Evolutionary conservation across 1,284 basidiomycete species (phyloP).

Genomic region (Prillingera fragicola): DNA sequence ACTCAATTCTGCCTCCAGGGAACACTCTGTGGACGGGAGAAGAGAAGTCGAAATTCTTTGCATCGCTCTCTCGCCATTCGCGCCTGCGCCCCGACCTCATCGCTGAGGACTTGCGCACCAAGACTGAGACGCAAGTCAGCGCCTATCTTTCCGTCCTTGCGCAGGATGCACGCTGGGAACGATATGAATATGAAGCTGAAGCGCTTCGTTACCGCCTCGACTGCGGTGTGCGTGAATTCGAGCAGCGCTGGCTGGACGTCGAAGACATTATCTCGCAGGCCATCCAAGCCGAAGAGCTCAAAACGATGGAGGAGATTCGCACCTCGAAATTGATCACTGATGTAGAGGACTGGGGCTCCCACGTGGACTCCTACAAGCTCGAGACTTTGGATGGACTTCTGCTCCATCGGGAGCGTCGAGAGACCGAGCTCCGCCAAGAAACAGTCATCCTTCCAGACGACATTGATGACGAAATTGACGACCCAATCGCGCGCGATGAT

Average conservation of each 20-base stretch:
- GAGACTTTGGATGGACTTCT: not conserved
- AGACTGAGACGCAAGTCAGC: constrained; percentile 58
- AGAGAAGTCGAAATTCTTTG: constrained; percentile 68
- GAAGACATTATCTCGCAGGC: constrained; percentile 7
- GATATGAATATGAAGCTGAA: constrained; percentile 35
- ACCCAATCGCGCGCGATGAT: constrained; percentile 18
- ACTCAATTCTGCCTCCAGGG: not conserved
- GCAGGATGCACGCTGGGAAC: constrained; percentile 11
- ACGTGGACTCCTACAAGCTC: not conserved
- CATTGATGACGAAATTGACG: not conserved
- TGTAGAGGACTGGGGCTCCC: too few relatives aligned
- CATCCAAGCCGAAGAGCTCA: not conserved
- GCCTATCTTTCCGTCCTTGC: constrained; percentile 56
- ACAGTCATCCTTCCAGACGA: too few relatives aligned
- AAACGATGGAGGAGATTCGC: too few relatives aligned
- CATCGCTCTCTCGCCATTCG: constrained; percentile 59
- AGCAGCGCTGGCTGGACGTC: constrained; percentile 51
- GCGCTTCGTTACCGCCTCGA: constrained; percentile 21
- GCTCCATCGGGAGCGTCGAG: not conserved
- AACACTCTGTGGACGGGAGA: constrained; percentile 58
- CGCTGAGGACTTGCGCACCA: constrained; percentile 57
- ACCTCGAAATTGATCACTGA: too few relatives aligned
- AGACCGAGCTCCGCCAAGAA: not conserved
- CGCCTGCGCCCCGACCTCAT: constrained; percentile 66
- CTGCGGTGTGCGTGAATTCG: constrained; percentile 62